Conservation (phyloP, 1,139 yeast species). For the Magnusiomyces tetraspermus region DNA sequence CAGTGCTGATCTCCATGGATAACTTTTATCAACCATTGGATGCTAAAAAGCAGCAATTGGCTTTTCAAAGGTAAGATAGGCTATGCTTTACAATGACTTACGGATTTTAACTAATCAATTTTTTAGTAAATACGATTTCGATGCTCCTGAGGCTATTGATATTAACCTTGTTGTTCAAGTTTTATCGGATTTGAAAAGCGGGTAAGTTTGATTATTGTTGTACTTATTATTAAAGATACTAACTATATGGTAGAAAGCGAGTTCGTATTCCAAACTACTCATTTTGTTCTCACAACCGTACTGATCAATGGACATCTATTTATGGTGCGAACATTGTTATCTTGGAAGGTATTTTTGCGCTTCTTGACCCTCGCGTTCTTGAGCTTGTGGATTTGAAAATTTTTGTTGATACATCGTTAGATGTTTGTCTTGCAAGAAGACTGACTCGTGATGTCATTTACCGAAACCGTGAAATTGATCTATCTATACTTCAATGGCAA, state of each 20-base stretch:
- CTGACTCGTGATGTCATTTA: conserved; percentile 75
- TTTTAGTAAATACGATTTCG: conserved; percentile 63
- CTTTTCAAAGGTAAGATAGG: conserved; percentile 38
- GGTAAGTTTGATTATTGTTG: conserved; percentile 21
- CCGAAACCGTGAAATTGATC: conserved; percentile 74
- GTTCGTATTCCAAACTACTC: conserved; percentile 83
- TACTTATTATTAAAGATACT: conserved; percentile 22
- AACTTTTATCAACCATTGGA: conserved; percentile 75
- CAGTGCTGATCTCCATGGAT: conserved; percentile 82
- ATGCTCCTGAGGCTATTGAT: conserved; percentile 74
- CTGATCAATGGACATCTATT: conserved; percentile 59
- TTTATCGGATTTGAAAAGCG: conserved; percentile 54
- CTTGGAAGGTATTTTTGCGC: conserved; percentile 82
- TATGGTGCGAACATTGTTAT: conserved; percentile 93
- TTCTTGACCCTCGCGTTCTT: conserved; percentile 59
- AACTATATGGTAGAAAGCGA: conserved; percentile 27
- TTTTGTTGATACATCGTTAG: conserved; percentile 89
- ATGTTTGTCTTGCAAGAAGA: conserved; percentile 81
- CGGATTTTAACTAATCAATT: background rate
- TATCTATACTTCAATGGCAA: conserved; percentile 85
- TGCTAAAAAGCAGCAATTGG: conserved; percentile 48
- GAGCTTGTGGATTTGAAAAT: conserved; percentile 77
- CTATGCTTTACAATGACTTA: background rate
- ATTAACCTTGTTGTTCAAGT: conserved; percentile 59
- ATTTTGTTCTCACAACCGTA: conserved; percentile 63